Percentiles rank a stretch among this genome's conserved stretches.
Conservation (phyloP, 2,329 filamentous ascomycete genomes). For the Hypocrella siamensis region DNA sequence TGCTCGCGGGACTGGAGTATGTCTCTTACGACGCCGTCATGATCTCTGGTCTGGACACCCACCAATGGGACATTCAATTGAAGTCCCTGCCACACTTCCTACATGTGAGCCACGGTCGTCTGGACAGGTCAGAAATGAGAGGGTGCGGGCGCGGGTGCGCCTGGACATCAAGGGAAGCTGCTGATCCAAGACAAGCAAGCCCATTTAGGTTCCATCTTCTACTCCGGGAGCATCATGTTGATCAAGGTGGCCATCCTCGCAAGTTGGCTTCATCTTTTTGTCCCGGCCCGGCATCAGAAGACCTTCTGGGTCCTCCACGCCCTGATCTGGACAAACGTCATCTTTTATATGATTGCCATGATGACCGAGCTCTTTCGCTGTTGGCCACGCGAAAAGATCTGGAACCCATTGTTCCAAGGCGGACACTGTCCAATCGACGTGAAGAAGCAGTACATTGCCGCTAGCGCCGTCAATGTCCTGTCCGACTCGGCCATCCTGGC, state of each 20-base stretch:
- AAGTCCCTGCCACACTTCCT: background rate
- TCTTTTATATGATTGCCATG: background rate
- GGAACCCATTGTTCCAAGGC: background rate
- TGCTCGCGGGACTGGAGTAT: background rate
- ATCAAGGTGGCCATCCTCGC: background rate
- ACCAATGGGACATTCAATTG: background rate
- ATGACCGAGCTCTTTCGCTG: background rate
- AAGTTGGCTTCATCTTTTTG: background rate
- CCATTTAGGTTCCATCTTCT: background rate
- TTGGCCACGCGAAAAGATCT: background rate
- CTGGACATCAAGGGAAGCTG: background rate
- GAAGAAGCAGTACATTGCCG: background rate
- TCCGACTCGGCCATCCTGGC: background rate
- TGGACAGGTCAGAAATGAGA: too few species aligned
- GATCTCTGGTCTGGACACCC: background rate
- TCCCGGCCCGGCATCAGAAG: background rate
- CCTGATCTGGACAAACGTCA: background rate
- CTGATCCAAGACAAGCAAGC: background rate
- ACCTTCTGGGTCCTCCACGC: background rate
- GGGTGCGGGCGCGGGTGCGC: background rate
- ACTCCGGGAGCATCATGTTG: background rate
- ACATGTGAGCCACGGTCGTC: background rate
- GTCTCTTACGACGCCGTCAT: background rate
- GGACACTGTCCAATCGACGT: background rate
- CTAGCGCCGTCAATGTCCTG: background rate